Evolutionary conservation across 805 yeast species (phyloP).

Genomic region (Suhomyces prunicola): DNA sequence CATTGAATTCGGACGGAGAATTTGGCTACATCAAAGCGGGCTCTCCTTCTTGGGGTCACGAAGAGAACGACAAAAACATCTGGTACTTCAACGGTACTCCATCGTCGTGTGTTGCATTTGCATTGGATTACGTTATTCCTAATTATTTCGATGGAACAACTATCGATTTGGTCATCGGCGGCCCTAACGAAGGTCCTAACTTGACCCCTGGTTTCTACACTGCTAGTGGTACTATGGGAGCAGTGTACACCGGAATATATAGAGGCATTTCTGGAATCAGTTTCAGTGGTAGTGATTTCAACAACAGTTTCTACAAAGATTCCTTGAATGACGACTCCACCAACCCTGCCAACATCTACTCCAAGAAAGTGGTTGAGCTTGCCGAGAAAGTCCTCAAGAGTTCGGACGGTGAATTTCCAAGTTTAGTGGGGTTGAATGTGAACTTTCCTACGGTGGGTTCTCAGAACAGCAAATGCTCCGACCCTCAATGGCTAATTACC

Average conservation of each 20-base stretch:
- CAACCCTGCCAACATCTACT: constrained; percentile 24
- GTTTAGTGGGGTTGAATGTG: constrained; percentile 22
- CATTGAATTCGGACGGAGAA: constrained; percentile 42
- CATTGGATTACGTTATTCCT: constrained; percentile 24
- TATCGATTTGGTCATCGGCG: constrained; percentile 25
- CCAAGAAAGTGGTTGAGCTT: constrained; percentile 23
- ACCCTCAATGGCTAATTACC: constrained; percentile 12
- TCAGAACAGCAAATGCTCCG: constrained; percentile 22
- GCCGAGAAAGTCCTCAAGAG: constrained; percentile 14
- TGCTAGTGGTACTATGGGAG: constrained; percentile 25
- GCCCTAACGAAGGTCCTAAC: constrained; percentile 31
- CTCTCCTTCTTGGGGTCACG: constrained; percentile 54
- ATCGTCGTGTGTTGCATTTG: constrained; percentile 24
- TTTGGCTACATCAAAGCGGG: constrained; percentile 47
- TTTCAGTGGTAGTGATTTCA: constrained; percentile 23
- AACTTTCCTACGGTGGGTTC: constrained; percentile 20
- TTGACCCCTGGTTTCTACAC: constrained; percentile 27
- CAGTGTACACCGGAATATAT: constrained; percentile 22
- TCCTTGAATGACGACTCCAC: constrained; percentile 14
- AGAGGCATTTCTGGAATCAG: constrained; percentile 26
- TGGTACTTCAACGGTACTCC: constrained; percentile 32
- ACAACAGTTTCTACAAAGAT: constrained; percentile 27
- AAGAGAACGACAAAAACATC: constrained; percentile 29
- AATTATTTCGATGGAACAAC: constrained; percentile 16
- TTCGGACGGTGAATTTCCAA: constrained; percentile 13